phyloP scores from a whole-genome alignment of 75 land plant genomes.

The Pinus tabuliformis region DNA sequence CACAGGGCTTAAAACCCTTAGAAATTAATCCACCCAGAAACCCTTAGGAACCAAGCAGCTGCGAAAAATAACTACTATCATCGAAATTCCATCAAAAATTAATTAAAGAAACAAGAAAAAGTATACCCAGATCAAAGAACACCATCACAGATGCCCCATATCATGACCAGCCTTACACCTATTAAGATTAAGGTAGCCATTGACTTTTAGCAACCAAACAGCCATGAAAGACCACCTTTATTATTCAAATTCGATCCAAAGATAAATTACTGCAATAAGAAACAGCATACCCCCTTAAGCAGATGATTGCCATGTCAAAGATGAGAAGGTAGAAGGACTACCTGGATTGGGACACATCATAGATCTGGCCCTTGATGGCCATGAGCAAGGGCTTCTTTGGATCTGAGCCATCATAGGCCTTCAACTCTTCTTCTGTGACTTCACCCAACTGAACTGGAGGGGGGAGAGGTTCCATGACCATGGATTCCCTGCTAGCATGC shows the following conservation, averaged over 20 bases:
- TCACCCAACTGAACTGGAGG: constrained; percentile 89
- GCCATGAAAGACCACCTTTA: too few relatives aligned
- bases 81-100: too few relatives aligned
- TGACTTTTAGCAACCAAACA: too few relatives aligned
- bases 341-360: constrained; percentile 94
- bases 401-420: constrained; percentile 76
- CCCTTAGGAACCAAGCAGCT: background rate
- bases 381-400: constrained; percentile 81
- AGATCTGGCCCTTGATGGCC: constrained; percentile 97
- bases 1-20: too few relatives aligned
- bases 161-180: too few relatives aligned
- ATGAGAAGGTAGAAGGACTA: constrained; percentile 8
- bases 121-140: too few relatives aligned
- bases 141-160: too few relatives aligned
- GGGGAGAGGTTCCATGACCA: constrained; percentile 60
- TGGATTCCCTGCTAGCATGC: constrained; percentile 13
- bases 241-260: background rate
- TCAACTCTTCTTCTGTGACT: constrained; percentile 74
- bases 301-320: background rate
- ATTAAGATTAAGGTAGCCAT: too few relatives aligned
- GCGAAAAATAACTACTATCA: too few relatives aligned
- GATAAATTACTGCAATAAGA: background rate
- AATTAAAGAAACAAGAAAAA: too few relatives aligned
- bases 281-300: background rate
- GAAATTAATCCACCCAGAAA: too few relatives aligned